Evolutionary conservation across 2,329 filamentous ascomycete genomes (phyloP).

Genomic region (Alternaria gansuensis): DNA sequence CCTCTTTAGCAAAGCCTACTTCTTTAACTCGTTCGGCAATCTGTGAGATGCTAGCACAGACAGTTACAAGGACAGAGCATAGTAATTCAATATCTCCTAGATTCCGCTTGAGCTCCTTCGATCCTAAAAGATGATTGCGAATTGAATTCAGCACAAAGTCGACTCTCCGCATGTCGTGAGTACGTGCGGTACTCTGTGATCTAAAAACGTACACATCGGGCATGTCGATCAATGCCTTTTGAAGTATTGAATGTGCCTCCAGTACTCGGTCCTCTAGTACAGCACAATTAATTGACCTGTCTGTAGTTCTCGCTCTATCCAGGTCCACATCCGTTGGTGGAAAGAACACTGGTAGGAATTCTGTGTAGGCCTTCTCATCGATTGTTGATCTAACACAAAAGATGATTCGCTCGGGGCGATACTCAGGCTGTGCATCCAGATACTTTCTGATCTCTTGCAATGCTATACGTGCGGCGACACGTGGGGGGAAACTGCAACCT

Average conservation of each 20-base stretch:
- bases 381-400: conserved; percentile 41
- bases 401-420: conserved; percentile 41
- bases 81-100: conserved; percentile 36
- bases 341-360: conserved; percentile 45
- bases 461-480: conserved; percentile 44
- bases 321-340: conserved; percentile 46
- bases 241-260: conserved; percentile 32
- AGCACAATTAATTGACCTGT: conserved; percentile 20
- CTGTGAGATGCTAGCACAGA: conserved; percentile 37
- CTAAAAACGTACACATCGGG: conserved; percentile 22
- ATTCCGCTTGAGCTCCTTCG: conserved; percentile 17
- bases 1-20: conserved; percentile 10
- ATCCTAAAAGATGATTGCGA: conserved; percentile 21
- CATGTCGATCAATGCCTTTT: conserved; percentile 27
- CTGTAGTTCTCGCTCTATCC: conserved; percentile 28
- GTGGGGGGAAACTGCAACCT: conserved; percentile 43
- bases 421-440: conserved; percentile 35
- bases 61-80: conserved; percentile 34
- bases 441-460: conserved; percentile 47
- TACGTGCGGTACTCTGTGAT: conserved; percentile 10
- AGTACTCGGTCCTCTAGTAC: conserved; percentile 28
- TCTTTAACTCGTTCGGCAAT: conserved; percentile 35
- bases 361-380: conserved; percentile 44
- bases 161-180: conserved; percentile 24
- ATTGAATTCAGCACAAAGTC: conserved; percentile 29